Evolutionary conservation across 495 filamentous ascomycete species (phyloP), one percentile per base, ranked within the genome.

Genomic region (Chaetomium fimeti): DNA sequence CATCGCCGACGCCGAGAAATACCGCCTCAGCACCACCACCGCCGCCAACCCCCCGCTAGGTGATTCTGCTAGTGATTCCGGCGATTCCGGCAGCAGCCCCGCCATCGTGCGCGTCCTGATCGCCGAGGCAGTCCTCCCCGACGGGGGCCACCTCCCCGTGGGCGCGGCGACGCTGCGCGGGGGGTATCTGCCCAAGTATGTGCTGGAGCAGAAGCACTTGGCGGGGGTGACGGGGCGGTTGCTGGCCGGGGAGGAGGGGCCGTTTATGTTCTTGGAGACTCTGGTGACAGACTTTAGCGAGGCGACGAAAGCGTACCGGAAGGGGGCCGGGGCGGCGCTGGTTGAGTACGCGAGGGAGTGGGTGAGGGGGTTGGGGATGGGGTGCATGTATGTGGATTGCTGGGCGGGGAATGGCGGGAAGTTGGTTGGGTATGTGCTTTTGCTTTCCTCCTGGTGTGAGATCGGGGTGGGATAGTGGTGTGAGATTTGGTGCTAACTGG

Each of bases 371-470:
- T 28, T 60, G 57, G 63, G 63, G 36, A 36, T 65, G 57, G 51
- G 43, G 0, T 57, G 51, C n/a, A 65, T 65, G 63, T 65, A 60
- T 61, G 63, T 65, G 57, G 63, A 65, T 28, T 65, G 63, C 22
- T 61, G 63, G 63, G 63, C 63, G 51, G 63, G 63, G 57, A 65
- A 65, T 65, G 63, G 51, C 2, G 63, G 40, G 57, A 65, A 56
- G 51, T 49, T 65, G 49, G 63, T 61, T 11, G 45, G 48, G 60
- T 62, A 62, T 18, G 60, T 53, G 0, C 6, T 53, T 42, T 28
- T 22, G 2, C 4, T 13, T 59, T 25, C n/a, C n/a, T n/a, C 22
- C 5, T 40, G 28, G 20, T 27, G 22, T 43, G 45, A 25, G 0
- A 13, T 40, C 1, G 47, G 29, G 29, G 13, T 53, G 47, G 29